These are phyloP conservation scores for Gracilaria gracilis DNA, from an alignment of 23 red algal species.

Conservation along the genomic window DNA sequence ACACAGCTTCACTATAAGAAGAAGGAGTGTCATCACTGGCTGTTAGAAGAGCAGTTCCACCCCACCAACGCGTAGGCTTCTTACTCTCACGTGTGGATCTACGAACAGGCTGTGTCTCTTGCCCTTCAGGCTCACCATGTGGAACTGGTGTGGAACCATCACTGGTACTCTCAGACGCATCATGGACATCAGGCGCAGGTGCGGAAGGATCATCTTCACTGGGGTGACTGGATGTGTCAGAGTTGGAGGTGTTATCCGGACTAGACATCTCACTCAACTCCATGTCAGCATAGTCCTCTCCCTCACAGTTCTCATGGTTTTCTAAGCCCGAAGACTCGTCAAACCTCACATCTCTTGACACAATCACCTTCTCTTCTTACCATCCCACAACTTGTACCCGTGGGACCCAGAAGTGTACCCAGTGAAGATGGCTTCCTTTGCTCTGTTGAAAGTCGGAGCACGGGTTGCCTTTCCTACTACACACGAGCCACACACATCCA, in stretches of 20 bases:
- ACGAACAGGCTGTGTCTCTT: not conserved
- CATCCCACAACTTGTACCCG: slow-evolving; percentile 35
- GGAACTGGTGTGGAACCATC: not conserved
- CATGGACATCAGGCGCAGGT: no score
- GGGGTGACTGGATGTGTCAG: not conserved
- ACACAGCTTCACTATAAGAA: slow-evolving; percentile 24
- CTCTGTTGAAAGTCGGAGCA: no score
- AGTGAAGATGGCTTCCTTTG: not conserved
- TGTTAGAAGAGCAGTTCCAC: slow-evolving; percentile 34
- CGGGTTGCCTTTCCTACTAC: no score
- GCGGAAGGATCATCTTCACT: not conserved
- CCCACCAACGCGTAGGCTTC: not conserved
- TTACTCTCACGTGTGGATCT: slow-evolving; percentile 25
- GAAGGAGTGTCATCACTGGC: slow-evolving; percentile 34
- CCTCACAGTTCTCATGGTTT: no score
- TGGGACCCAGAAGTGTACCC: slow-evolving; percentile 2
- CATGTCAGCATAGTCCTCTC: no score
- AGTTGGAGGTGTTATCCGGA: no score
- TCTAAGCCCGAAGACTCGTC: not conserved
- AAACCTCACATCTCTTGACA: slow-evolving; percentile 31
- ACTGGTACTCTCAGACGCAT: not conserved
- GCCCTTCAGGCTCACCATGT: not conserved
- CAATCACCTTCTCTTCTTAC: slow-evolving; percentile 20
- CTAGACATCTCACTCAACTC: no score
- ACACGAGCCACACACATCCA: no score